These are phyloP conservation scores for Mortierella polycephala DNA, from an alignment of 371 early-diverging fungal genomes.

Conservation along the genomic window DNA sequence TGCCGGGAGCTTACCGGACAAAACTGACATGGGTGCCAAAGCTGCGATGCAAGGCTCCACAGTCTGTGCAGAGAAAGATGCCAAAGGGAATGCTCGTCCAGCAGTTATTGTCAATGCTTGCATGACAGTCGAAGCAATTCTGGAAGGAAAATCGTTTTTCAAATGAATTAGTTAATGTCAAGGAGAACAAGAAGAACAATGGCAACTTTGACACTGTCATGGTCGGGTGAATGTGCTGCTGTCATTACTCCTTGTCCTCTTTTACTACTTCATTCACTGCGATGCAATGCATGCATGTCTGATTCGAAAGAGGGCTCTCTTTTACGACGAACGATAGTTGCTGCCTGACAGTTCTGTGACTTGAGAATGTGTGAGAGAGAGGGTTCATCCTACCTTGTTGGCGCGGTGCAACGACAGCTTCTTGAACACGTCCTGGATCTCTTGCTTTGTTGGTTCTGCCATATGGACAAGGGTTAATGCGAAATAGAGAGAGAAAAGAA, in stretches of 20 bases:
- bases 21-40: conserved; percentile 97
- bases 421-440: conserved; percentile 83
- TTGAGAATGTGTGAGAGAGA: neutral
- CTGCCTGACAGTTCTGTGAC: neutral
- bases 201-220: no score
- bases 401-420: conserved; percentile 80
- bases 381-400: conserved; percentile 72
- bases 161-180: no score
- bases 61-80: conserved; percentile 97
- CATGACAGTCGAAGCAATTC: conserved; percentile 97
- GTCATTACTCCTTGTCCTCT: no score
- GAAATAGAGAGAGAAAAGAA: neutral
- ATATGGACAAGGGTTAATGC: conserved; percentile 24
- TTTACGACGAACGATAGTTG: no score
- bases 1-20: conserved; percentile 76
- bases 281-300: no score
- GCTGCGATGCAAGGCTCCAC: conserved; percentile 94
- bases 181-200: no score
- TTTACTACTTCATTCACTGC: no score
- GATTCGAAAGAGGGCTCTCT: neutral
- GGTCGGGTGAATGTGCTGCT: no score
- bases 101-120: conserved; percentile 87
- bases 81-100: conserved; percentile 98
- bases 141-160: conserved; percentile 23
- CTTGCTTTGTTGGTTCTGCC: conserved; percentile 79